A percentile compares a stretch with the other conserved stretches of the same genome.
These are phyloP conservation scores for Bodo saltans DNA, from an alignment of 78 protist species.

Conservation along the genomic window DNA sequence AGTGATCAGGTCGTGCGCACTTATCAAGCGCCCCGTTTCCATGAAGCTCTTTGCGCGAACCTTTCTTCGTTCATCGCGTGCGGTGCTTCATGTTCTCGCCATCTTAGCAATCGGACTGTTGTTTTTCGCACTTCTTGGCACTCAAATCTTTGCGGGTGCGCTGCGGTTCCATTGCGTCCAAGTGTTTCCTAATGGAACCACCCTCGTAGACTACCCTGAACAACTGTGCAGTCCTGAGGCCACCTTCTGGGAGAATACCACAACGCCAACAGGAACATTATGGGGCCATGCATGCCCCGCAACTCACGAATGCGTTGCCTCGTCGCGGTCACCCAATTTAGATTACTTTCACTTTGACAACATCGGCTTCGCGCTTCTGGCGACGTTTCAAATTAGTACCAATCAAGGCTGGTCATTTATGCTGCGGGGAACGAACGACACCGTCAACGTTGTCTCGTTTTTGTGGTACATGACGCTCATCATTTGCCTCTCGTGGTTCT, in stretches of 20 bases:
- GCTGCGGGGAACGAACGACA: constrained; percentile 26
- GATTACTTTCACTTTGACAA: constrained; percentile 37
- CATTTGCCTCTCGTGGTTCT: constrained; percentile 23
- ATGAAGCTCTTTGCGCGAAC: constrained; percentile 11
- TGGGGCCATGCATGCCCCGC: constrained; percentile 15
- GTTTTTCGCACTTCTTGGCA: constrained; percentile 33
- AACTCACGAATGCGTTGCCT: constrained; percentile 8
- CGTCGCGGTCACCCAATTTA: constrained; percentile 11
- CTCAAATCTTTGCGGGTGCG: constrained; percentile 26
- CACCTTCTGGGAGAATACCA: neutral
- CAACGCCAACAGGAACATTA: neutral
- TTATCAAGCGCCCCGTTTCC: constrained; percentile 21
- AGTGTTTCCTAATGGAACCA: neutral
- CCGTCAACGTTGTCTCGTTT: neutral
- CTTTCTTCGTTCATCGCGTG: constrained; percentile 14
- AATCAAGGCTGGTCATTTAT: constrained; percentile 55
- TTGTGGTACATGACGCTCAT: constrained; percentile 31
- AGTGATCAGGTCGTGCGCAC: constrained; percentile 28
- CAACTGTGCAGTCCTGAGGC: too few species aligned
- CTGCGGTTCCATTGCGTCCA: constrained; percentile 12
- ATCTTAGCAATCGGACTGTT: neutral
- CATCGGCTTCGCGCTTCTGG: constrained; percentile 28
- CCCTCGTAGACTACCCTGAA: neutral
- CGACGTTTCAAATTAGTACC: constrained; percentile 39
- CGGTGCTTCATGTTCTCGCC: neutral